A percentile compares a stretch with the other conserved stretches of the same genome.
Evolutionary conservation across 108 stramenopile species (phyloP).

Genomic region (Skeletonema potamos): DNA sequence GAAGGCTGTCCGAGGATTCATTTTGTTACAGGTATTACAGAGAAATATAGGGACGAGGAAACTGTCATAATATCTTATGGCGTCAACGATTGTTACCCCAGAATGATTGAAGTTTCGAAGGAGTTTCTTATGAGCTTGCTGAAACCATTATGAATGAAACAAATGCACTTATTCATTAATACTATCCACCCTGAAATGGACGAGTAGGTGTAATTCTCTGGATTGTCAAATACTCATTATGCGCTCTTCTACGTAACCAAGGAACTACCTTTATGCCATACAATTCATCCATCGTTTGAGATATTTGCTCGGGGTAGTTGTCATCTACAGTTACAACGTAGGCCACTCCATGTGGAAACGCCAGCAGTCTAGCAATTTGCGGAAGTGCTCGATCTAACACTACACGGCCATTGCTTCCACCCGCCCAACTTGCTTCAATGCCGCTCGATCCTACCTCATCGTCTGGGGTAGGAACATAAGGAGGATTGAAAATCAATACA

Average conservation of each 20-base stretch:
- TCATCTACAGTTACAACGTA: slow-evolving; percentile 90
- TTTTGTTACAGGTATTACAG: slow-evolving; percentile 43
- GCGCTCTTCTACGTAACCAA: slow-evolving; percentile 68
- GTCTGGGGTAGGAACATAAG: slow-evolving; percentile 91
- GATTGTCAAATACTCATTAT: slow-evolving; percentile 83
- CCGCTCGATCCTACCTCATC: slow-evolving; percentile 79
- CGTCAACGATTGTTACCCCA: slow-evolving; percentile 52
- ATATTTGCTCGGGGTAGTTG: slow-evolving; percentile 77
- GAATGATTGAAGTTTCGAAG: slow-evolving; percentile 45
- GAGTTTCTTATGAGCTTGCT: slow-evolving; percentile 39
- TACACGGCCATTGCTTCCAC: slow-evolving; percentile 76
- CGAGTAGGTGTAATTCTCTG: slow-evolving; percentile 66
- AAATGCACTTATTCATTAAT: background rate
- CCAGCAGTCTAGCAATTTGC: slow-evolving; percentile 68
- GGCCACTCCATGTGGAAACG: slow-evolving; percentile 63
- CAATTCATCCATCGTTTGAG: slow-evolving; percentile 17
- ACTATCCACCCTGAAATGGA: background rate
- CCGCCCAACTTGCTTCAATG: slow-evolving; percentile 92
- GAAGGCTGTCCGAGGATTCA: slow-evolving; percentile 42
- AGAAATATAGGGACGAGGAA: slow-evolving; percentile 37
- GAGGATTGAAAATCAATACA: slow-evolving; percentile 91
- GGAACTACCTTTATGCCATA: slow-evolving; percentile 61
- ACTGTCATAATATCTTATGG: slow-evolving; percentile 48
- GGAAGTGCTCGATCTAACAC: slow-evolving; percentile 83
- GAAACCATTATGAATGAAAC: slow-evolving; percentile 4